These are phyloP conservation scores for Catharanthus roseus DNA, from an alignment of 257 asterid species.

Conservation along the genomic window DNA sequence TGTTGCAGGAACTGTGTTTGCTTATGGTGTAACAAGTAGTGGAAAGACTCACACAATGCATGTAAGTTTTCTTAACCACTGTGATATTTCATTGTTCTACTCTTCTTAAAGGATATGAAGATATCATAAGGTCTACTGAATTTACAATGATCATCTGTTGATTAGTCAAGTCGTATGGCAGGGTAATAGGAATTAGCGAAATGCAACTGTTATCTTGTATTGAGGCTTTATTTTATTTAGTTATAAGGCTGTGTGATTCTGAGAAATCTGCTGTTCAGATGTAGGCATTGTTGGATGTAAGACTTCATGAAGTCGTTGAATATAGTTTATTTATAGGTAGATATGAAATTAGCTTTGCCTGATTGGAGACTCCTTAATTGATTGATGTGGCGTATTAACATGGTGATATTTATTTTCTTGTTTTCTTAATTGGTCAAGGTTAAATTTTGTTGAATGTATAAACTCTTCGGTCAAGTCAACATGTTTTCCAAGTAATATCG, in stretches of 20 bases:
- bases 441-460: background rate
- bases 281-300: background rate
- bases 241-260: background rate
- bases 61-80: constrained; percentile 45
- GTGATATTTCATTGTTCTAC: constrained; percentile 16
- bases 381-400: background rate
- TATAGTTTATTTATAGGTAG: background rate
- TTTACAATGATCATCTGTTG: background rate
- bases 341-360: background rate
- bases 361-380: background rate
- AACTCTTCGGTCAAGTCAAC: background rate
- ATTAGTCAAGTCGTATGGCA: background rate
- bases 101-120: background rate
- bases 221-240: background rate
- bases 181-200: background rate
- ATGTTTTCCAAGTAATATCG: background rate
- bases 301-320: background rate
- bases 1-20: constrained; percentile 94
- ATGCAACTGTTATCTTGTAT: background rate
- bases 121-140: background rate
- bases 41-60: constrained; percentile 99
- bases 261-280: background rate
- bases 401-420: background rate
- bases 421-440: background rate
- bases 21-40: constrained; percentile 99